Evolutionary conservation across 495 filamentous ascomycete species (phyloP).

Genomic region (Pseudevernia furfuracea): DNA sequence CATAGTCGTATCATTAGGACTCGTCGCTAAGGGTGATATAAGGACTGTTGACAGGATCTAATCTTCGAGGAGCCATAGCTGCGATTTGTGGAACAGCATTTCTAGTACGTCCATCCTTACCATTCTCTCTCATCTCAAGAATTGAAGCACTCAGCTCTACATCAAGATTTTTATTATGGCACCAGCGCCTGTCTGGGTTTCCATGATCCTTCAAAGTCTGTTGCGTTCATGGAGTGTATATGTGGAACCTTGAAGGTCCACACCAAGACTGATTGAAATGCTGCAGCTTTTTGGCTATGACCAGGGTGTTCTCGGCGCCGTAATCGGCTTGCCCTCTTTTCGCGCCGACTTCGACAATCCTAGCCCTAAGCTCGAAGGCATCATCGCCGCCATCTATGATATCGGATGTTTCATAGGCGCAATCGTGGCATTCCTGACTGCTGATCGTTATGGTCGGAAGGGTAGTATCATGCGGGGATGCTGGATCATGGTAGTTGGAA

Average conservation of each 20-base stretch:
- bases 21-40: neutral
- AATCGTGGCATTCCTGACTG: conserved; percentile 37
- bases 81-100: conserved; percentile 21
- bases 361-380: conserved; percentile 31
- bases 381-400: conserved; percentile 41
- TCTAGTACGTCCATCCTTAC: conserved; percentile 9
- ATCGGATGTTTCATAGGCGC: conserved; percentile 42
- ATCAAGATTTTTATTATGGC: too few species aligned
- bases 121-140: neutral
- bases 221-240: neutral
- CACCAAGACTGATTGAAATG: conserved; percentile 4
- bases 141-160: too few species aligned
- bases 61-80: conserved; percentile 21
- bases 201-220: neutral
- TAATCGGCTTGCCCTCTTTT: conserved; percentile 48
- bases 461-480: conserved; percentile 38
- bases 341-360: conserved; percentile 42
- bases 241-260: neutral
- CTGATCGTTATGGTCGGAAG: conserved; percentile 37
- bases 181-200: too few species aligned
- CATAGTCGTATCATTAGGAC: neutral
- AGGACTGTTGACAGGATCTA: conserved; percentile 10
- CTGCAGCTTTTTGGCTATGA: conserved; percentile 49
- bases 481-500: conserved; percentile 38
- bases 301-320: conserved; percentile 49